Evolutionary conservation across 768 basidiomycete species (phyloP).

Genomic region (Tylopilus felleus): DNA sequence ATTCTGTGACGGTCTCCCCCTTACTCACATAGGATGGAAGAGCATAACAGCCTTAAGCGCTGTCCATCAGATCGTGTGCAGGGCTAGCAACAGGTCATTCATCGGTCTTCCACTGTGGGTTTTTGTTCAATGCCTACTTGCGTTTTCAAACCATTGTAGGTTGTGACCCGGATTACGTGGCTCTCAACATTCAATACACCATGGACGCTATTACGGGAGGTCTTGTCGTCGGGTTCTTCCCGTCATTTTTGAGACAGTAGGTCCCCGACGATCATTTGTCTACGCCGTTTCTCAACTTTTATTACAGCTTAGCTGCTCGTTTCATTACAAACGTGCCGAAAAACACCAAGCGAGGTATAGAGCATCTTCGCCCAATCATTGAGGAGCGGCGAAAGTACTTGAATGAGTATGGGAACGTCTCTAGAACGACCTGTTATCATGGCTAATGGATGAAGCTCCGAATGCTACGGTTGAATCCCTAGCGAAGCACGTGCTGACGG

Average conservation of each 20-base stretch:
- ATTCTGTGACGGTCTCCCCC: too few relatives aligned
- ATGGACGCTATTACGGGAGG: conserved; percentile 20
- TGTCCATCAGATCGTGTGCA: conserved; percentile 7
- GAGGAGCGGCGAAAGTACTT: conserved; percentile 25
- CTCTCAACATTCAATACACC: background rate
- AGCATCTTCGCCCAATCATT: conserved; percentile 28
- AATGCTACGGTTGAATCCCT: background rate
- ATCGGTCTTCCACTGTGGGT: conserved; percentile 41
- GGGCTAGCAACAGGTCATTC: conserved; percentile 29
- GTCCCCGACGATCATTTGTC: background rate
- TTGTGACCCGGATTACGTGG: background rate
- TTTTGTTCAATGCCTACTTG: background rate
- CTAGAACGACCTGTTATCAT: conserved; percentile 1
- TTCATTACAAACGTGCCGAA: conserved; percentile 6
- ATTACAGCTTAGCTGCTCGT: too few relatives aligned
- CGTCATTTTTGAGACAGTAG: conserved; percentile 29
- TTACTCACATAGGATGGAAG: conserved; percentile 36
- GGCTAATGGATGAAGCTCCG: background rate
- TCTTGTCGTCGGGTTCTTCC: conserved; percentile 14
- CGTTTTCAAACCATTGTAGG: background rate
- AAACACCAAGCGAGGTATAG: conserved; percentile 2
- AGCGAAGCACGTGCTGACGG: background rate
- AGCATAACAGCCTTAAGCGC: conserved; percentile 26
- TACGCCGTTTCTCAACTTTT: background rate
- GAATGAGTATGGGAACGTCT: conserved; percentile 24